phyloP scores from a whole-genome alignment of 2,329 filamentous ascomycete species.

The Aureobasidium sp. region DNA sequence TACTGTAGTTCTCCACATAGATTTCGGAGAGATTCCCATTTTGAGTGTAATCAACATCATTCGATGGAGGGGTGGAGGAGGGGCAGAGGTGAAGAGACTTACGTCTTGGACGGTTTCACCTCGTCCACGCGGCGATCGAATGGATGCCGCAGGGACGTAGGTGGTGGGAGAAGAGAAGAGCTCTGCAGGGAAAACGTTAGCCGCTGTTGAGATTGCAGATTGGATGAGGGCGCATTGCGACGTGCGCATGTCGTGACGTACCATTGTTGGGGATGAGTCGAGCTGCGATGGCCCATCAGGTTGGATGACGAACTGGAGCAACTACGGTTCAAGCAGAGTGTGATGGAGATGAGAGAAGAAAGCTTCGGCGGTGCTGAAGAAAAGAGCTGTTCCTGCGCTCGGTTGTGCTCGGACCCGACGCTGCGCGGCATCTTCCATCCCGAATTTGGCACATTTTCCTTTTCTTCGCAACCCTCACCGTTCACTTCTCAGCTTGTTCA shows the following conservation, averaged over 20 bases:
- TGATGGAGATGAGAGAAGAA: background rate
- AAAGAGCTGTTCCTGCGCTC: background rate
- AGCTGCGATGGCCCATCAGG: conserved; percentile 13
- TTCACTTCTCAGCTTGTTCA: conserved; percentile 1
- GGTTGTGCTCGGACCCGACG: background rate
- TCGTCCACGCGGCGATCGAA: conserved; percentile 80
- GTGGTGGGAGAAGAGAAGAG: conserved; percentile 58
- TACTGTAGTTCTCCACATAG: conserved; percentile 83
- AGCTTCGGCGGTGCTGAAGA: background rate
- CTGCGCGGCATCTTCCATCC: background rate
- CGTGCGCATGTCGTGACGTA: conserved; percentile 5
- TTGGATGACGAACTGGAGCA: conserved; percentile 12
- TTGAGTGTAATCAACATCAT: conserved; percentile 76
- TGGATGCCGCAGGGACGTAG: conserved; percentile 45
- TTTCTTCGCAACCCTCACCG: background rate
- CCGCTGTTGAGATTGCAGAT: background rate
- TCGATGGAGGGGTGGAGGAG: conserved; percentile 34
- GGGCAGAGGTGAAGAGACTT: conserved; percentile 24
- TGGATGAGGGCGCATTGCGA: background rate
- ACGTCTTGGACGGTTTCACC: conserved; percentile 82
- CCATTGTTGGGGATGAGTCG: conserved; percentile 15
- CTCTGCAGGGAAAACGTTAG: conserved; percentile 29
- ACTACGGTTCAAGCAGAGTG: conserved; percentile 1
- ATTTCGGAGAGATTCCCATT: conserved; percentile 99
- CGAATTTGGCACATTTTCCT: background rate